Conservation (phyloP, 2,329 filamentous ascomycete species). For the Alternaria consortialis region DNA sequence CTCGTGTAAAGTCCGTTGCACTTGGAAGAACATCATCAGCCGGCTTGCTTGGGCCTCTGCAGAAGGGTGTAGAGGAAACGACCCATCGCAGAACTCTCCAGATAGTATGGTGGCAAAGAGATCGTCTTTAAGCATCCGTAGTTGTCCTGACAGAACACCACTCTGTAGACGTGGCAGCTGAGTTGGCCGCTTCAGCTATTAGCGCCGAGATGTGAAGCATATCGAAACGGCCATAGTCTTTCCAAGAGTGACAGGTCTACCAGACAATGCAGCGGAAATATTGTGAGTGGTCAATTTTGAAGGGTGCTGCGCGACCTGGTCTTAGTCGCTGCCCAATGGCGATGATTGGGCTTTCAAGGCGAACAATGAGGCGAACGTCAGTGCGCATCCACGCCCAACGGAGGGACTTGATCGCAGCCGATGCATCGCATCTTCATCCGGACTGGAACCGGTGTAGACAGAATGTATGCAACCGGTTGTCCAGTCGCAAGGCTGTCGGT, state of each 20-base stretch:
- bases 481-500: constrained; percentile 12
- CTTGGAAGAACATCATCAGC: constrained; percentile 8
- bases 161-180: constrained; percentile 33
- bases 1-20: constrained; percentile 9
- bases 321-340: constrained; percentile 38
- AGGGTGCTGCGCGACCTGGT: constrained; percentile 26
- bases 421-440: constrained; percentile 16
- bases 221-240: constrained; percentile 13
- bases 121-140: constrained; percentile 33
- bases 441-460: constrained; percentile 22
- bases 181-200: constrained; percentile 17
- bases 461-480: constrained; percentile 14
- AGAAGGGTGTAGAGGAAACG: constrained; percentile 8
- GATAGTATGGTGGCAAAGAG: constrained; percentile 34
- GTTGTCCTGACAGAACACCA: constrained; percentile 12
- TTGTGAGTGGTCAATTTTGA: constrained; percentile 14
- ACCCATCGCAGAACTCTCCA: constrained; percentile 7
- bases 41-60: background rate
- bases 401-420: constrained; percentile 15
- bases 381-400: constrained; percentile 37
- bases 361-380: constrained; percentile 43
- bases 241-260: constrained; percentile 16
- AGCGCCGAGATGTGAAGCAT: constrained; percentile 14
- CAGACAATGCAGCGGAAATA: constrained; percentile 11
- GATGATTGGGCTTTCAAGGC: constrained; percentile 38